phyloP scores from a whole-genome alignment of 2,329 filamentous ascomycete species.

The Salinomyces thailandicus region DNA sequence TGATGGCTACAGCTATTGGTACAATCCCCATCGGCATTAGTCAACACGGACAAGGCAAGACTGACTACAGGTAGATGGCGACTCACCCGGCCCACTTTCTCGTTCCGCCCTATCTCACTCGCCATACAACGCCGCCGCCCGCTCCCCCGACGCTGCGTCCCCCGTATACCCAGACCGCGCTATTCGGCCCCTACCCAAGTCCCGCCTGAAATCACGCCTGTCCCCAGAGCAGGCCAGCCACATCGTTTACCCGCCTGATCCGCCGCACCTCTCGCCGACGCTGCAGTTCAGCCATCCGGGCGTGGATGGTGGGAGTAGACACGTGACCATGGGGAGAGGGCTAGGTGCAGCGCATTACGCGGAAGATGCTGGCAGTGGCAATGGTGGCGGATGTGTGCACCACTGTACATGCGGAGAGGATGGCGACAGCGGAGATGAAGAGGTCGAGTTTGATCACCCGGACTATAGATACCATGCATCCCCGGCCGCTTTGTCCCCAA shows the following conservation, averaged over 20 bases:
- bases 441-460: constrained; percentile 32
- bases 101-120: too few relatives aligned
- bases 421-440: constrained; percentile 52
- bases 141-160: constrained; percentile 57
- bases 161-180: constrained; percentile 78
- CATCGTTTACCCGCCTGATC: constrained; percentile 70
- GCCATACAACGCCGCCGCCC: too few relatives aligned
- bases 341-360: background rate
- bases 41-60: too few relatives aligned
- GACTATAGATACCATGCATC: constrained; percentile 28
- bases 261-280: constrained; percentile 50
- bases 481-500: background rate
- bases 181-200: constrained; percentile 84
- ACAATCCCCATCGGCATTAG: too few relatives aligned
- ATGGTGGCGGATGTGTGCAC: constrained; percentile 29
- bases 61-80: too few relatives aligned
- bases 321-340: background rate
- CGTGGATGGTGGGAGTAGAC: background rate
- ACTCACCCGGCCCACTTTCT: too few relatives aligned
- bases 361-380: constrained; percentile 5
- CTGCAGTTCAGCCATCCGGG: constrained; percentile 16
- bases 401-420: constrained; percentile 37
- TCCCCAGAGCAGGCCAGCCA: constrained; percentile 74
- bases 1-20: too few relatives aligned
- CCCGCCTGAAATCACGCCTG: constrained; percentile 75